Evolutionary conservation across 1,284 basidiomycete species (phyloP).

Genomic region (Sutorius eximius): DNA sequence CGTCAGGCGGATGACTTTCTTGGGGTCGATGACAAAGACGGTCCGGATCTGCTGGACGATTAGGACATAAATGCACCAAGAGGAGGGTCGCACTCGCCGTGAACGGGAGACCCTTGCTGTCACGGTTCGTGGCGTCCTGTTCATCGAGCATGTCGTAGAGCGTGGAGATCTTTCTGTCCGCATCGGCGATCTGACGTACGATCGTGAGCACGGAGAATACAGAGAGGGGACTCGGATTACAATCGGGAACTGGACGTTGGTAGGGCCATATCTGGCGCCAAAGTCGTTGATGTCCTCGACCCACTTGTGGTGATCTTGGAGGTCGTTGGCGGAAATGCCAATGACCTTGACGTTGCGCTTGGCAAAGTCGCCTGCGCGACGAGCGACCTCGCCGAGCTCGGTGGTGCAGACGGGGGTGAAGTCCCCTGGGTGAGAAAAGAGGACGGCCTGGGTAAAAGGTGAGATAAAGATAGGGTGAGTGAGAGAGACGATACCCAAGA

Average conservation of each 20-base stretch:
- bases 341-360: constrained; percentile 92
- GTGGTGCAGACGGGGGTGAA: constrained; percentile 91
- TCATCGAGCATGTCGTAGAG: constrained; percentile 96
- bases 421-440: constrained; percentile 94
- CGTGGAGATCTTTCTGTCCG: constrained; percentile 81
- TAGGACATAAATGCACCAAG: constrained; percentile 7
- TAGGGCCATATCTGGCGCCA: constrained; percentile 64
- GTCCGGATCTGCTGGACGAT: constrained; percentile 74
- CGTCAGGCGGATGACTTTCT: constrained; percentile 87
- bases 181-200: constrained; percentile 78
- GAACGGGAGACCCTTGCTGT: constrained; percentile 86
- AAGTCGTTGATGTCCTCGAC: constrained; percentile 90
- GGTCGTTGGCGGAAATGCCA: constrained; percentile 90
- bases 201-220: constrained; percentile 6
- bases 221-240: constrained; percentile 42
- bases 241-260: constrained; percentile 88
- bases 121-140: constrained; percentile 93
- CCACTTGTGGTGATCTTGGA: constrained; percentile 87
- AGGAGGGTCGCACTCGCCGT: constrained; percentile 44
- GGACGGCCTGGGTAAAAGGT: constrained; percentile 54
- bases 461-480: background rate
- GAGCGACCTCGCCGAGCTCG: constrained; percentile 94
- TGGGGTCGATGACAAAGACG: constrained; percentile 92
- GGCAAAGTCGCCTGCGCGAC: constrained; percentile 81
- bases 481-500: constrained; percentile 69